phyloP scores from a whole-genome alignment of 73 alveolate genomes.

The Uronychia binucleata region DNA sequence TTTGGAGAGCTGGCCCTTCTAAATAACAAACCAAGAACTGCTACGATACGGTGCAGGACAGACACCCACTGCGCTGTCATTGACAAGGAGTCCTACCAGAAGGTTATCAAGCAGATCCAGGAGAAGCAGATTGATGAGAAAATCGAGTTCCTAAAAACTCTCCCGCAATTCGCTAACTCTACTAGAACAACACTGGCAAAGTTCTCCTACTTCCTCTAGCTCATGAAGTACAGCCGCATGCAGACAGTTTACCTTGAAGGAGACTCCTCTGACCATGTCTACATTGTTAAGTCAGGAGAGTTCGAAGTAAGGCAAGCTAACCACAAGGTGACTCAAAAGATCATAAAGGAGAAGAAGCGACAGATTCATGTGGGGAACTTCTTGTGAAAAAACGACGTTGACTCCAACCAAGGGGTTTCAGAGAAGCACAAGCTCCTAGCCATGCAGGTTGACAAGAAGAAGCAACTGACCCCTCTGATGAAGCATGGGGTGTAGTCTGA shows the following conservation, averaged over 20 bases:
- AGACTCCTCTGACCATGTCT: constrained; percentile 16
- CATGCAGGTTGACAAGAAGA: neutral
- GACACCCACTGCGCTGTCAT: constrained; percentile 27
- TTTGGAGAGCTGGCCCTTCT: constrained; percentile 84
- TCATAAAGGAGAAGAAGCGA: constrained; percentile 7
- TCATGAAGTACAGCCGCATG: constrained; percentile 10
- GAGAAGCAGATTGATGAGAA: constrained; percentile 19
- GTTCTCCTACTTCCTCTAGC: constrained; percentile 18
- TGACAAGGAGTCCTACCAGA: constrained; percentile 25
- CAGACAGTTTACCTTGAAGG: constrained; percentile 25
- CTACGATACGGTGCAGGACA: constrained; percentile 63
- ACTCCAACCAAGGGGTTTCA: neutral
- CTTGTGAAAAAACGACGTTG: neutral
- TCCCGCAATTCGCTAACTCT: constrained; percentile 14
- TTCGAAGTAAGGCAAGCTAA: constrained; percentile 32
- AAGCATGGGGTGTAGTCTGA: neutral
- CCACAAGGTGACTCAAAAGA: neutral
- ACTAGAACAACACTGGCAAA: constrained; percentile 30
- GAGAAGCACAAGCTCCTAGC: no score
- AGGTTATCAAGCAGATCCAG: constrained; percentile 15
- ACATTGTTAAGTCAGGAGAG: constrained; percentile 48
- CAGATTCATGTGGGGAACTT: constrained; percentile 2
- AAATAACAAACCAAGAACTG: constrained; percentile 76
- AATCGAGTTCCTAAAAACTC: constrained; percentile 31
- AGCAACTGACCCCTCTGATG: neutral